Percentiles rank a stretch among this genome's conserved stretches.
These are phyloP conservation scores for Fonsecaea nubica DNA, from an alignment of 2,329 filamentous ascomycete genomes.

Conservation along the genomic window DNA sequence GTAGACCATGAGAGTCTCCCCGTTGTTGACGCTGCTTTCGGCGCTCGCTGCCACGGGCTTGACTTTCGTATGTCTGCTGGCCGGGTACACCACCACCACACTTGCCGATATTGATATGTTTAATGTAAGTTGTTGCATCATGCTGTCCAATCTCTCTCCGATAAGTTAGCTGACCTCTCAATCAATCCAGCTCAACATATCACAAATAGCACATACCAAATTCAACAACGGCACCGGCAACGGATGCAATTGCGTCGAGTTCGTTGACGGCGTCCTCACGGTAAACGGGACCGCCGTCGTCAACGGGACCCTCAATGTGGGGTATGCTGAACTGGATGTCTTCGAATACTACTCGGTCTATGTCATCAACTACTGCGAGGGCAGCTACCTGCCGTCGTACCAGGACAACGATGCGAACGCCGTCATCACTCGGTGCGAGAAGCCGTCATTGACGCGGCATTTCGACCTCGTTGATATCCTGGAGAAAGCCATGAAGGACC, in stretches of 20 bases:
- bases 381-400: slow-evolving; percentile 10
- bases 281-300: slow-evolving; percentile 10
- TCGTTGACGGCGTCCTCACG: slow-evolving; percentile 14
- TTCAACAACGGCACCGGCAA: slow-evolving; percentile 19
- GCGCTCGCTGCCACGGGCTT: slow-evolving; percentile 1
- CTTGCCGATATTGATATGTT: slow-evolving; percentile 12
- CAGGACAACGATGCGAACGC: not conserved
- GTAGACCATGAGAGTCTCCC: slow-evolving; percentile 9
- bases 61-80: slow-evolving; percentile 12
- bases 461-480: slow-evolving; percentile 18
- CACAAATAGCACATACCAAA: slow-evolving; percentile 17
- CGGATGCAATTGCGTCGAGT: slow-evolving; percentile 22
- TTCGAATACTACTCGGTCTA: slow-evolving; percentile 13
- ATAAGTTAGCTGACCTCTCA: not conserved
- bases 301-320: slow-evolving; percentile 2
- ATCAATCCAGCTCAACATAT: slow-evolving; percentile 11
- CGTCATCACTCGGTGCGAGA: slow-evolving; percentile 12
- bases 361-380: slow-evolving; percentile 18
- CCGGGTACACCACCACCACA: slow-evolving; percentile 13
- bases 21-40: slow-evolving; percentile 14
- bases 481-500: slow-evolving; percentile 4
- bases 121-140: not conserved
- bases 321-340: not conserved
- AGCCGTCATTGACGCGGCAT: not conserved
- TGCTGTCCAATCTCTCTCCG: no score